Conservation (phyloP, 2,329 filamentous ascomycete species). For the Fusarium anguioides region DNA sequence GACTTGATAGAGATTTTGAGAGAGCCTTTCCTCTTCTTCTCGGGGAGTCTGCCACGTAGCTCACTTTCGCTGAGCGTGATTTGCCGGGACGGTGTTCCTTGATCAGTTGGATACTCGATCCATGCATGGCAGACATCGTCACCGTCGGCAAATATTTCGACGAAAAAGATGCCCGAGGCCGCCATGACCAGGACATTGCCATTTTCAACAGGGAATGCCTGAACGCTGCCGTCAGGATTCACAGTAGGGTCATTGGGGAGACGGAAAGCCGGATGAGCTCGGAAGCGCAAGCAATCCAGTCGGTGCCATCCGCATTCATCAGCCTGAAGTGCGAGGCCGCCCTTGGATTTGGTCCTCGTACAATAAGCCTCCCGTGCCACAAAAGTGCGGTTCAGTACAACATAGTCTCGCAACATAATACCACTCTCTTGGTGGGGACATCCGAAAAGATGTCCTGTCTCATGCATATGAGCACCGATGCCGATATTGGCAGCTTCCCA, state of each 20-base stretch:
- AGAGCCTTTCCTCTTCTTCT: slow-evolving; percentile 76
- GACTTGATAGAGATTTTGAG: slow-evolving; percentile 81
- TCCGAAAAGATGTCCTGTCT: slow-evolving; percentile 89
- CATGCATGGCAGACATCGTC: slow-evolving; percentile 83
- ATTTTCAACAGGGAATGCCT: slow-evolving; percentile 86
- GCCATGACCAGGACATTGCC: slow-evolving; percentile 81
- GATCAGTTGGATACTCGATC: slow-evolving; percentile 80
- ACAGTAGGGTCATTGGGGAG: slow-evolving; percentile 78
- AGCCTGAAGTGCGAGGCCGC: slow-evolving; percentile 76
- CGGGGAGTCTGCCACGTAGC: slow-evolving; percentile 76
- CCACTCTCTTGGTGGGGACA: slow-evolving; percentile 90
- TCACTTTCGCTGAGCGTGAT: slow-evolving; percentile 80
- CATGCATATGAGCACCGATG: slow-evolving; percentile 92
- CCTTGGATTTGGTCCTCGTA: slow-evolving; percentile 85
- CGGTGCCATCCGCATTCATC: slow-evolving; percentile 95
- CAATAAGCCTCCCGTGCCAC: slow-evolving; percentile 84
- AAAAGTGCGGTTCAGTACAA: slow-evolving; percentile 85
- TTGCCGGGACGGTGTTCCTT: slow-evolving; percentile 74
- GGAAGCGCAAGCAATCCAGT: slow-evolving; percentile 87
- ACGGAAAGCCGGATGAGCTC: slow-evolving; percentile 89
- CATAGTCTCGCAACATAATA: slow-evolving; percentile 93
- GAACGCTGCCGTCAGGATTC: slow-evolving; percentile 78
- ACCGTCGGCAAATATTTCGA: slow-evolving; percentile 84
- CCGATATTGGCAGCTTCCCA: slow-evolving; percentile 97
- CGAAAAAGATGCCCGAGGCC: slow-evolving; percentile 82